Conservation (phyloP, 495 filamentous ascomycete species). For the Bathelium albidoporum region DNA sequence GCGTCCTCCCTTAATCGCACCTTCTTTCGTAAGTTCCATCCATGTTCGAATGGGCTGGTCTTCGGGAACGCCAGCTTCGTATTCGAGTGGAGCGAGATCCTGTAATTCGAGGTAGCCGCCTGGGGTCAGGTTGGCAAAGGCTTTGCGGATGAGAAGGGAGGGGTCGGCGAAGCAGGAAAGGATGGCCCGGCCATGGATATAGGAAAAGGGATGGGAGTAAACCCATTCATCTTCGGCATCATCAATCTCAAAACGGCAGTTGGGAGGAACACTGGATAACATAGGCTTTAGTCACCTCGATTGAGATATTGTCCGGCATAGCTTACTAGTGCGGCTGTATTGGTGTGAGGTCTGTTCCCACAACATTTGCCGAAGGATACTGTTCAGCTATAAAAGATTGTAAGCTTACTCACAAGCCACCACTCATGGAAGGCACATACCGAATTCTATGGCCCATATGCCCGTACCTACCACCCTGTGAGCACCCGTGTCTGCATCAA, state of each 20-base stretch:
- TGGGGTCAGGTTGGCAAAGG: slow-evolving; percentile 18
- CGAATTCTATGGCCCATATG: slow-evolving; percentile 30
- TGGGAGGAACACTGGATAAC: slow-evolving; percentile 18
- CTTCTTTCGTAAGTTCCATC: neutral
- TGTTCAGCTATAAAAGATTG: neutral
- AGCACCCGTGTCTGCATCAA: slow-evolving; percentile 11
- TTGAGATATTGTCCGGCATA: neutral
- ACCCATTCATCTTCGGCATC: slow-evolving; percentile 22
- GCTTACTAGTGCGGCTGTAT: slow-evolving; percentile 21
- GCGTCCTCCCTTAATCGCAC: neutral
- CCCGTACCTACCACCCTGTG: slow-evolving; percentile 30
- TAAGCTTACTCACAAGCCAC: neutral
- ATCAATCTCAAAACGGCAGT: slow-evolving; percentile 23
- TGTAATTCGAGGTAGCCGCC: slow-evolving; percentile 25
- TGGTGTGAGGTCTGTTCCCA: slow-evolving; percentile 21
- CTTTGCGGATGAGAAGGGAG: neutral
- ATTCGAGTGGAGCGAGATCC: slow-evolving; percentile 16
- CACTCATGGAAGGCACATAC: neutral
- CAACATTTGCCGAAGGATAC: slow-evolving; percentile 10
- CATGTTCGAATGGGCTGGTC: neutral
- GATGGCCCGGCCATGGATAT: slow-evolving; percentile 18
- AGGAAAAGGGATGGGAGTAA: slow-evolving; percentile 20
- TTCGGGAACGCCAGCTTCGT: slow-evolving; percentile 10
- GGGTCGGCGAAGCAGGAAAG: neutral
- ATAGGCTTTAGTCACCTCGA: neutral